Percentiles rank a stretch among this genome's conserved stretches.
These are phyloP conservation scores for Vitis rupestris DNA, from an alignment of 164 flowering plant species.

Conservation along the genomic window DNA sequence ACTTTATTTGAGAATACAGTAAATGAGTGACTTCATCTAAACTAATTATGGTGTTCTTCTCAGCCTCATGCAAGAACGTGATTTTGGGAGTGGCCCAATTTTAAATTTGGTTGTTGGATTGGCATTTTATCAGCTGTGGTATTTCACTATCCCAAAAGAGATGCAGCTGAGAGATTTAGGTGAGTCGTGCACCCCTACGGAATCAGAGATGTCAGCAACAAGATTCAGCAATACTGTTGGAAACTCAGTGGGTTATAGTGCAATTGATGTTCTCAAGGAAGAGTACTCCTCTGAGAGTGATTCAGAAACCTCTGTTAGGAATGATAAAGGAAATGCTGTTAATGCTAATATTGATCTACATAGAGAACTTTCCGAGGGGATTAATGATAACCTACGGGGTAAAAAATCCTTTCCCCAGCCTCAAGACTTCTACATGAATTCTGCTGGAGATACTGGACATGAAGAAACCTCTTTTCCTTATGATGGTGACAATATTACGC, in stretches of 20 bases:
- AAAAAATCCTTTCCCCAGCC: slow-evolving; percentile 15
- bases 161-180: slow-evolving; percentile 39
- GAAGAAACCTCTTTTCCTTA: slow-evolving; percentile 18
- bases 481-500: slow-evolving; percentile 18
- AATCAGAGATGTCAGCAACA: slow-evolving; percentile 26
- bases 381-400: slow-evolving; percentile 14
- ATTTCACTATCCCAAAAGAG: slow-evolving; percentile 46
- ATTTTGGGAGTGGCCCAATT: slow-evolving; percentile 35
- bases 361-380: slow-evolving; percentile 16
- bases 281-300: slow-evolving; percentile 16
- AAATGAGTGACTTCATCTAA: background rate
- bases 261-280: slow-evolving; percentile 24
- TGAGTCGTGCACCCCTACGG: slow-evolving; percentile 9
- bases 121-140: slow-evolving; percentile 68
- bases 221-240: slow-evolving; percentile 14
- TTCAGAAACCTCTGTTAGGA: slow-evolving; percentile 58
- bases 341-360: slow-evolving; percentile 2
- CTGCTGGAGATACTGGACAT: slow-evolving; percentile 30
- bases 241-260: slow-evolving; percentile 24
- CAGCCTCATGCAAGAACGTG: slow-evolving; percentile 52
- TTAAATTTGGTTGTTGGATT: slow-evolving; percentile 61
- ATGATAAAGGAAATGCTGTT: slow-evolving; percentile 21
- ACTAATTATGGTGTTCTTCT: slow-evolving; percentile 6
- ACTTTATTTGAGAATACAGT: background rate
- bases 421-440: slow-evolving; percentile 29